Evolutionary conservation across 2,329 filamentous ascomycete genomes (phyloP).

Genomic region (Juglanconis oblonga): DNA sequence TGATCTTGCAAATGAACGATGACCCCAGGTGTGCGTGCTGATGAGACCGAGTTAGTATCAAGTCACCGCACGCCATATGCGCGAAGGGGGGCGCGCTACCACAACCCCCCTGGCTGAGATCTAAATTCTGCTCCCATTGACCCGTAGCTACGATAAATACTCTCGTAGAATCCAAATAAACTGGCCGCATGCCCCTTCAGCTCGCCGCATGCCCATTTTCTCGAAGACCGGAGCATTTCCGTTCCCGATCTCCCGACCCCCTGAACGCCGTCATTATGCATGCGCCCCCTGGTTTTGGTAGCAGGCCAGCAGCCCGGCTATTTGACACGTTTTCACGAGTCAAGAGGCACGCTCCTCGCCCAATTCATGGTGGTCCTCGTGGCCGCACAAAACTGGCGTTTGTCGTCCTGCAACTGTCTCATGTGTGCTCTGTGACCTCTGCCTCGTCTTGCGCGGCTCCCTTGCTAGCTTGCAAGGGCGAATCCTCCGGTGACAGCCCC

Average conservation of each 20-base stretch:
- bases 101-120: not conserved
- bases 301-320: not conserved
- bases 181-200: not conserved
- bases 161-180: not conserved
- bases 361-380: not conserved
- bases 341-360: not conserved
- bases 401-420: not conserved
- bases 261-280: slow-evolving; percentile 20
- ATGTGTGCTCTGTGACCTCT: not conserved
- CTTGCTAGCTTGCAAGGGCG: not conserved
- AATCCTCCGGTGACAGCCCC: not conserved
- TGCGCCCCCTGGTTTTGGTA: not conserved
- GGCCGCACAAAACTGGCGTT: not conserved
- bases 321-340: not conserved
- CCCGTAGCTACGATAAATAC: slow-evolving; percentile 13
- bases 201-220: slow-evolving; percentile 8
- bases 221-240: not conserved
- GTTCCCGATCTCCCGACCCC: slow-evolving; percentile 1
- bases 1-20: not conserved
- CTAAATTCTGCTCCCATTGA: slow-evolving; percentile 12
- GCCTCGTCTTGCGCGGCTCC: not conserved
- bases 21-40: not conserved
- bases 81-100: not conserved
- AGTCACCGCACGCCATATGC: not conserved
- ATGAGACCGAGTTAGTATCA: slow-evolving; percentile 10